phyloP scores from a whole-genome alignment of 1,284 basidiomycete genomes.

The Ganoderma lingzhi region DNA sequence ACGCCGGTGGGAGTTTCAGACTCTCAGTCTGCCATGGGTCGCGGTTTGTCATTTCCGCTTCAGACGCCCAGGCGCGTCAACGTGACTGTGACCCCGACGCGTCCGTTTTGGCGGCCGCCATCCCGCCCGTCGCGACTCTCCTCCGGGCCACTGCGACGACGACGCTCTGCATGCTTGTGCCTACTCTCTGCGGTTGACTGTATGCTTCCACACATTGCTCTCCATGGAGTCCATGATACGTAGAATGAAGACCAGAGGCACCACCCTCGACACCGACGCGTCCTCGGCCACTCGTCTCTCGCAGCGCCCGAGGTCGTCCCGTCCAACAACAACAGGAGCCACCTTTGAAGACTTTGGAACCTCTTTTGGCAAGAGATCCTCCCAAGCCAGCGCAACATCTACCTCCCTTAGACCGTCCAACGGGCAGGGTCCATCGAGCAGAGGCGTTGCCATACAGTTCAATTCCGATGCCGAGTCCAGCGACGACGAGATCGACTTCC shows the following conservation, averaged over 20 bases:
- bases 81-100: slow-evolving; percentile 30
- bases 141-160: not conserved
- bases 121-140: not conserved
- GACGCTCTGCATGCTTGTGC: not conserved
- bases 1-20: too few species aligned
- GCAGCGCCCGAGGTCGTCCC: slow-evolving; percentile 22
- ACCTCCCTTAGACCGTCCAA: slow-evolving; percentile 3
- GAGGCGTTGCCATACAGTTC: slow-evolving; percentile 8
- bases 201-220: not conserved
- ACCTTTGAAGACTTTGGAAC: slow-evolving; percentile 34
- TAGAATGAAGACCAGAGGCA: slow-evolving; percentile 19
- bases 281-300: slow-evolving; percentile 28
- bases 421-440: slow-evolving; percentile 15
- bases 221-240: slow-evolving; percentile 21
- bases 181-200: not conserved
- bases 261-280: slow-evolving; percentile 29
- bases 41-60: not conserved
- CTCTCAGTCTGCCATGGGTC: not conserved
- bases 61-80: slow-evolving; percentile 14
- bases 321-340: slow-evolving; percentile 11
- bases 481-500: slow-evolving; percentile 34
- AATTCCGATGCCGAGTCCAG: slow-evolving; percentile 17
- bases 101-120: slow-evolving; percentile 8
- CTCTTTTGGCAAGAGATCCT: slow-evolving; percentile 27
- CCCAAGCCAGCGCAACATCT: slow-evolving; percentile 16